phyloP scores from a whole-genome alignment of 768 basidiomycete species.

The Leccinum pellstonianum region DNA sequence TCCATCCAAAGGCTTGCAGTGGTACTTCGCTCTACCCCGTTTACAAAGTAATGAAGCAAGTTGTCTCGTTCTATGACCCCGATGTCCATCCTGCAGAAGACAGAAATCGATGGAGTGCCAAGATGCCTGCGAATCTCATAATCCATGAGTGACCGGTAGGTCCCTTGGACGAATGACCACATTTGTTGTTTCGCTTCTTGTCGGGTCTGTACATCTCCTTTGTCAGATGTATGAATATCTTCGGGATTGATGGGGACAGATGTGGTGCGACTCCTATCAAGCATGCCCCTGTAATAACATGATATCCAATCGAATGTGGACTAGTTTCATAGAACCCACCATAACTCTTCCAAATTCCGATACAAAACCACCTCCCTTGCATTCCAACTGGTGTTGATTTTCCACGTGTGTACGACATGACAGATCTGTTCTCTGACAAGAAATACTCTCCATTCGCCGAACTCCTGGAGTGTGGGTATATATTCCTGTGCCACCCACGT shows the following conservation, averaged over 20 bases:
- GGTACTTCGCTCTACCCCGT: background rate
- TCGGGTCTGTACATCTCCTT: background rate
- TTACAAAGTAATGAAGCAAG: background rate
- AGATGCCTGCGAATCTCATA: background rate
- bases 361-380: background rate
- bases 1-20: background rate
- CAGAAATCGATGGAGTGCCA: background rate
- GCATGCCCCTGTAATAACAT: background rate
- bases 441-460: slow-evolving; percentile 1
- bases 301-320: too few species aligned
- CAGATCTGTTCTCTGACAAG: background rate
- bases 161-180: background rate
- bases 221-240: background rate
- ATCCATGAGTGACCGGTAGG: background rate
- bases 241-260: background rate
- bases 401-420: background rate
- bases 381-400: too few species aligned
- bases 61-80: background rate
- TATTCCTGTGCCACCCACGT: background rate
- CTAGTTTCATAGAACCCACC: background rate
- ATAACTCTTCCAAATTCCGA: background rate
- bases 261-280: background rate
- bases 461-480: background rate
- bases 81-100: background rate
- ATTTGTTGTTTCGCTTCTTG: background rate